These are phyloP conservation scores for Sistotremastrum suecicum DNA, from an alignment of 768 basidiomycete genomes.

Conservation along the genomic window DNA sequence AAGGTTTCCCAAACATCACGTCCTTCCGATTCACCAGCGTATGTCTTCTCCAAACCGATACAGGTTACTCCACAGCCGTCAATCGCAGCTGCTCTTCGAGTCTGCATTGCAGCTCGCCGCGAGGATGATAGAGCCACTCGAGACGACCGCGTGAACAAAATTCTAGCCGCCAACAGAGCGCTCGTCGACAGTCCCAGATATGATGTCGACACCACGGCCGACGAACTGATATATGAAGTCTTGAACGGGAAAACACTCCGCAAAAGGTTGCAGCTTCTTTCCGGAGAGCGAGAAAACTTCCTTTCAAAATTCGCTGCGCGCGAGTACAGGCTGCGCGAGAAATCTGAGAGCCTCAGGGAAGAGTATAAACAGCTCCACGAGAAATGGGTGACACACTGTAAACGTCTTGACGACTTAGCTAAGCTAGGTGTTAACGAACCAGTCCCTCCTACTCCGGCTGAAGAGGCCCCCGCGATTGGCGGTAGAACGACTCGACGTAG, in stretches of 20 bases:
- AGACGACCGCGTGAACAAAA: conserved; percentile 46
- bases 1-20: too few species aligned
- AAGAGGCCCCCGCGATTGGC: conserved; percentile 27
- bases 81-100: conserved; percentile 44
- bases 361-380: conserved; percentile 60
- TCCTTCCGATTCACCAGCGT: too few species aligned
- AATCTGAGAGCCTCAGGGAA: conserved; percentile 39
- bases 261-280: conserved; percentile 30
- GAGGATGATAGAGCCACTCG: conserved; percentile 46
- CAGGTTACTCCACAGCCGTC: conserved; percentile 16
- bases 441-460: conserved; percentile 10
- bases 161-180: conserved; percentile 45
- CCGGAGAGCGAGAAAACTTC: conserved; percentile 20
- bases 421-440: conserved; percentile 27
- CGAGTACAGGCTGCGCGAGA: conserved; percentile 34
- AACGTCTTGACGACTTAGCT: conserved; percentile 46
- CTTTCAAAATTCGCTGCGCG: conserved; percentile 29
- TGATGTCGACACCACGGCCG: conserved; percentile 16
- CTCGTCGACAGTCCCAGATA: conserved; percentile 15
- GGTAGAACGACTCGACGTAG: conserved; percentile 62
- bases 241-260: conserved; percentile 14
- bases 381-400: conserved; percentile 62
- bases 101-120: conserved; percentile 48
- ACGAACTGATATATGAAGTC: conserved; percentile 35
- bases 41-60: too few species aligned